Evolutionary conservation across 257 asterid genomes (phyloP).

Genomic region (Plantago major): DNA sequence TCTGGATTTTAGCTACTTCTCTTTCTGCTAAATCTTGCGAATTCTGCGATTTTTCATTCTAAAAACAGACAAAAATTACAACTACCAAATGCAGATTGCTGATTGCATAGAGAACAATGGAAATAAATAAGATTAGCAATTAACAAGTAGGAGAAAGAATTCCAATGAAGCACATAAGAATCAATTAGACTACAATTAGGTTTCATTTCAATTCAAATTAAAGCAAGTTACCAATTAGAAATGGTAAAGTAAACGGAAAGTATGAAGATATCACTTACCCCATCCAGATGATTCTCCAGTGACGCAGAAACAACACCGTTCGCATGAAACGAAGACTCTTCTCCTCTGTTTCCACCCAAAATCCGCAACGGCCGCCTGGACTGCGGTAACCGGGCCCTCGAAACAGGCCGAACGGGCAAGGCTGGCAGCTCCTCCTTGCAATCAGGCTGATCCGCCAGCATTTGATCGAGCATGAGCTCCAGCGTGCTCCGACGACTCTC

Average conservation of each 20-base stretch:
- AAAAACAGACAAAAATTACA: background rate
- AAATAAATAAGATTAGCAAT: too few relatives aligned
- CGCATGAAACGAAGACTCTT: background rate
- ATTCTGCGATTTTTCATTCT: constrained; percentile 22
- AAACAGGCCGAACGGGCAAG: constrained; percentile 62
- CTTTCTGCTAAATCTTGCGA: constrained; percentile 21
- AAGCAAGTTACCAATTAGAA: background rate
- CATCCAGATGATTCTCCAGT: background rate
- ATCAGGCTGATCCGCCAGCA: constrained; percentile 47
- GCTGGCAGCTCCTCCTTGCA: constrained; percentile 35
- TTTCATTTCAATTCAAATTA: background rate
- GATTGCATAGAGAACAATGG: too few relatives aligned
- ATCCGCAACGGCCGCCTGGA: constrained; percentile 30
- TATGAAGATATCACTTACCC: background rate
- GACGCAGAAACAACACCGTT: background rate
- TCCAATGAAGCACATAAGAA: background rate
- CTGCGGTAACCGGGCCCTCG: constrained; percentile 57
- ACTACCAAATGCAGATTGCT: background rate
- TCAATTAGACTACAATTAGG: background rate
- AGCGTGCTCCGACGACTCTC: constrained; percentile 51
- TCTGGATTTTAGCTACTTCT: constrained; percentile 35
- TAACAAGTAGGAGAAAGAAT: too few relatives aligned
- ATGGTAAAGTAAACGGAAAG: background rate
- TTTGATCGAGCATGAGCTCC: constrained; percentile 65
- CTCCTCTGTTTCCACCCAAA: background rate